Evolutionary conservation across 352 stramenopile species (phyloP).

Genomic region (Pythium plurisporium): DNA sequence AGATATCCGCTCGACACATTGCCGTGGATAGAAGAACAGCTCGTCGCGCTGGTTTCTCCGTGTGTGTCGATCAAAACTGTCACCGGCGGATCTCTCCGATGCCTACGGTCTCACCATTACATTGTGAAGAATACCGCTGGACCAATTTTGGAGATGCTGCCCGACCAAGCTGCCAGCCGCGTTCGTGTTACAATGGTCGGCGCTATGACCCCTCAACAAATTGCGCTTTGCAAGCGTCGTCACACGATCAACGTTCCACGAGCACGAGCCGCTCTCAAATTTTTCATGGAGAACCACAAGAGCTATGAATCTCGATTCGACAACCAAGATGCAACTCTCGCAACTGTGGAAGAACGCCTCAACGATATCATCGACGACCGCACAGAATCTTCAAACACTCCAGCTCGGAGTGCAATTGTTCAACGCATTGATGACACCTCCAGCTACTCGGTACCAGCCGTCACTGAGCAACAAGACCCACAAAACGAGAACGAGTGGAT

Average conservation of each 20-base stretch:
- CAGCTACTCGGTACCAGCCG: background rate
- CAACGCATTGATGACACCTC: conserved; percentile 5
- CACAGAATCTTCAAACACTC: background rate
- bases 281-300: background rate
- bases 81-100: conserved; percentile 3
- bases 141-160: conserved; percentile 7
- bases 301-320: too few relatives aligned
- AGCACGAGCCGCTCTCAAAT: background rate
- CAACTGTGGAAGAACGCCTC: background rate
- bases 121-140: conserved; percentile 20
- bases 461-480: background rate
- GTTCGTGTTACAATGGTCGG: conserved; percentile 10
- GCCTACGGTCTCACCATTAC: conserved; percentile 19
- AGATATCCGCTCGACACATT: background rate
- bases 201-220: conserved; percentile 3
- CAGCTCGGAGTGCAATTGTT: background rate
- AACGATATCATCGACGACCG: background rate
- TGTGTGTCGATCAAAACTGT: conserved; percentile 11
- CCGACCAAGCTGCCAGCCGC: background rate
- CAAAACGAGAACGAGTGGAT: background rate
- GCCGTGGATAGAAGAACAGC: conserved; percentile 7
- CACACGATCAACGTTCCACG: background rate
- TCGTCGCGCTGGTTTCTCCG: conserved; percentile 4
- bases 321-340: too few relatives aligned
- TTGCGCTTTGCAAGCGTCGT: background rate